Evolutionary conservation across 1,139 yeast species (phyloP).

Genomic region (Hanseniaspora gamundiae): DNA sequence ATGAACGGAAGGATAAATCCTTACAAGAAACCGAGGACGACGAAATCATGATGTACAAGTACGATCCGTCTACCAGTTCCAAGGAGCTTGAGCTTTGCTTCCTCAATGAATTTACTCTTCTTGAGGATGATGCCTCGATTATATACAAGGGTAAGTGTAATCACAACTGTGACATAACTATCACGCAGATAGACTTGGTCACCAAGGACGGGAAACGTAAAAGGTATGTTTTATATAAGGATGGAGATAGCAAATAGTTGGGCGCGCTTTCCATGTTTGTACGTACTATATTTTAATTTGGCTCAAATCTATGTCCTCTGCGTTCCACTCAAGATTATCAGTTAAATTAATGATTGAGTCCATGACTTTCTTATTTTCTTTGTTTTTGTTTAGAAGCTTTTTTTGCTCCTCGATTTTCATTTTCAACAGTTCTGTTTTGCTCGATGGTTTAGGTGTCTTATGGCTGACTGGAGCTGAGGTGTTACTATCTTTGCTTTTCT

Average conservation of each 20-base stretch:
- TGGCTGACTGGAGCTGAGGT: background rate
- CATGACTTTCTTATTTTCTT: background rate
- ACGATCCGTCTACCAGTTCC: background rate
- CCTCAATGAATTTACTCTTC: slow-evolving; percentile 19
- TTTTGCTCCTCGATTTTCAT: slow-evolving; percentile 22
- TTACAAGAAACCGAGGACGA: background rate
- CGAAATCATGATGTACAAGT: background rate
- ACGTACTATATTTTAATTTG: background rate
- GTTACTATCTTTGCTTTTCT: background rate
- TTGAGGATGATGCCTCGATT: slow-evolving; percentile 13
- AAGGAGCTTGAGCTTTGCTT: slow-evolving; percentile 14
- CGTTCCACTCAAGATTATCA: background rate
- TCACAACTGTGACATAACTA: slow-evolving; percentile 20
- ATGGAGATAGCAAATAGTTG: background rate
- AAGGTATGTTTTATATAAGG: slow-evolving; percentile 20
- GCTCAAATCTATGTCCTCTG: background rate
- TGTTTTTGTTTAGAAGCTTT: slow-evolving; percentile 12
- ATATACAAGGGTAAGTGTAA: slow-evolving; percentile 18
- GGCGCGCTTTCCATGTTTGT: background rate
- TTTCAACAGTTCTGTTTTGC: background rate
- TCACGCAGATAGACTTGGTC: slow-evolving; percentile 19
- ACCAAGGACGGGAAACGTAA: slow-evolving; percentile 13
- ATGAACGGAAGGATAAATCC: background rate
- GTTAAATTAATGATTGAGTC: background rate
- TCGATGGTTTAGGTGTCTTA: background rate